These are phyloP conservation scores for Hypoxylon sp. DNA, from an alignment of 2,329 filamentous ascomycete genomes.

Conservation along the genomic window DNA sequence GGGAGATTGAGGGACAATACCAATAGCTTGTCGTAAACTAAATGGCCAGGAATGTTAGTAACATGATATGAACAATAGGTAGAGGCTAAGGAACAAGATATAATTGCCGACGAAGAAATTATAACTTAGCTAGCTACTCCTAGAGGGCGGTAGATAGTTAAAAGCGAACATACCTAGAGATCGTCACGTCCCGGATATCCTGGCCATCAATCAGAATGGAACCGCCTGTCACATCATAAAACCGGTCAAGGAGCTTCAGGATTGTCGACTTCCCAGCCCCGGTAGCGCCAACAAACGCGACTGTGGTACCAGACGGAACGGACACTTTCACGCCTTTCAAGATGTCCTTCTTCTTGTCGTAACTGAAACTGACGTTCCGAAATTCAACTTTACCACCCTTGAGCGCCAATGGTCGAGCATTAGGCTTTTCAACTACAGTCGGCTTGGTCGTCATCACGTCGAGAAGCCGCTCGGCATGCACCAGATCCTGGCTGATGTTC, in stretches of 20 bases:
- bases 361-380: constrained; percentile 67
- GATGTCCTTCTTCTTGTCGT: constrained; percentile 70
- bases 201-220: constrained; percentile 61
- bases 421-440: constrained; percentile 65
- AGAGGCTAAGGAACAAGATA: not conserved
- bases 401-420: constrained; percentile 63
- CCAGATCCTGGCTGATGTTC: constrained; percentile 67
- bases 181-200: constrained; percentile 58
- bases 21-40: constrained; percentile 58
- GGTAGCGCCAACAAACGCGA: constrained; percentile 71
- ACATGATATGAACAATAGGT: not conserved
- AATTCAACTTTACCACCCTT: constrained; percentile 68
- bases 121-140: not conserved
- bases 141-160: not conserved
- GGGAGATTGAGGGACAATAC: constrained; percentile 60
- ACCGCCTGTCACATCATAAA: constrained; percentile 62
- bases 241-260: constrained; percentile 63
- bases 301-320: constrained; percentile 64
- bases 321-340: constrained; percentile 66
- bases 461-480: constrained; percentile 69
- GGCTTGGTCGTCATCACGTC: constrained; percentile 70
- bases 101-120: not conserved
- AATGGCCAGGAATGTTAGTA: constrained; percentile 7
- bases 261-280: constrained; percentile 67
- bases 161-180: constrained; percentile 49